Evolutionary conservation across 768 basidiomycete species (phyloP).

Genomic region (Lactifluus subvellereus): DNA sequence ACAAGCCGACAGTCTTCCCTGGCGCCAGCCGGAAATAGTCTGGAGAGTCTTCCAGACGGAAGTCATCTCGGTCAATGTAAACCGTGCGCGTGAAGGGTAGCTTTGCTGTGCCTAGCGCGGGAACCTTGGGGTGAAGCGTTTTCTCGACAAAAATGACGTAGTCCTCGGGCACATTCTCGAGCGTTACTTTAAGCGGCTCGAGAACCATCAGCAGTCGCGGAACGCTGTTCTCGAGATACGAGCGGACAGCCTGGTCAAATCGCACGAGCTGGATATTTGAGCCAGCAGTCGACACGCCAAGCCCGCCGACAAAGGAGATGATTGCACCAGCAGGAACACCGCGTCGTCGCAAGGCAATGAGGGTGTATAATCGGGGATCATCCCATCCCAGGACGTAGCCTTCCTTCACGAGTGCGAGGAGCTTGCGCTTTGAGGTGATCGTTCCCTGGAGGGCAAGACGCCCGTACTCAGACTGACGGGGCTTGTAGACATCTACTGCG

Average conservation of each 20-base stretch:
- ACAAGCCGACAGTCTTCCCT: constrained; percentile 94
- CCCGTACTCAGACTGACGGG: constrained; percentile 94
- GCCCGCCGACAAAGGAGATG: constrained; percentile 81
- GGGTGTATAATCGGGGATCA: constrained; percentile 93
- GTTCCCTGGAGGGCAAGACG: constrained; percentile 90
- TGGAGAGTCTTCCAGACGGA: constrained; percentile 82
- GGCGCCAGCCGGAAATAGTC: constrained; percentile 98
- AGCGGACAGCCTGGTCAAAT: constrained; percentile 85
- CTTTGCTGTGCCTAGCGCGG: constrained; percentile 72
- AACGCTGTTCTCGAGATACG: constrained; percentile 83
- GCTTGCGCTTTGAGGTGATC: constrained; percentile 95
- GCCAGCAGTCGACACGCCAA: constrained; percentile 87
- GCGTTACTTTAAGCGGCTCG: constrained; percentile 81
- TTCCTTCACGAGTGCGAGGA: constrained; percentile 79
- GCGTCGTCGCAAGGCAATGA: constrained; percentile 90
- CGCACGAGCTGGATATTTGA: constrained; percentile 82
- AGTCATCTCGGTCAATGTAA: constrained; percentile 92
- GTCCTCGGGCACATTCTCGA: constrained; percentile 87
- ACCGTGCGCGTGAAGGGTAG: constrained; percentile 85
- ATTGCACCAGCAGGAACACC: constrained; percentile 98
- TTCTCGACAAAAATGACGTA: constrained; percentile 81
- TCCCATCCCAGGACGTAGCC: constrained; percentile 90
- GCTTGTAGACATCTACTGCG: constrained; percentile 94
- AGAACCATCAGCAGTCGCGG: constrained; percentile 90
- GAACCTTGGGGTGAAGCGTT: constrained; percentile 89